Evolutionary conservation across 495 filamentous ascomycete species (phyloP).

Genomic region (Daldinia childiae): DNA sequence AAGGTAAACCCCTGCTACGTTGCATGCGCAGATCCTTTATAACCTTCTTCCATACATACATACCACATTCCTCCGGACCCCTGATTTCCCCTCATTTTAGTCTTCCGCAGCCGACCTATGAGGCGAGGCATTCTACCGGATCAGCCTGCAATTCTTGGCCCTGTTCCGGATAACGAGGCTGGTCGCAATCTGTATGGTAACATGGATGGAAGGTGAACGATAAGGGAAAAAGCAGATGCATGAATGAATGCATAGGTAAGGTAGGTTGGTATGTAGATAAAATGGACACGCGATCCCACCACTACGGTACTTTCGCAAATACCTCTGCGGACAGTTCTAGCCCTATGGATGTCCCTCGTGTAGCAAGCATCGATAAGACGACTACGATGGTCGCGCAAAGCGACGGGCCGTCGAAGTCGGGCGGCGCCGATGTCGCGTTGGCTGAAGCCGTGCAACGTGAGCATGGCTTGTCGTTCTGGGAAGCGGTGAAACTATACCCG

Average conservation of each 20-base stretch:
- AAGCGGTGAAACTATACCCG: constrained; percentile 53
- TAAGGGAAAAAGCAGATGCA: constrained; percentile 22
- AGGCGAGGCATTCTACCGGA: constrained; percentile 34
- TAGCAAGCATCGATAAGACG: constrained; percentile 19
- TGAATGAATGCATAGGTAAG: neutral
- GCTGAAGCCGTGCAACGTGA: constrained; percentile 49
- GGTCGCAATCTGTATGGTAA: constrained; percentile 25
- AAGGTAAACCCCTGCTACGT: constrained; percentile 20
- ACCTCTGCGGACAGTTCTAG: constrained; percentile 26
- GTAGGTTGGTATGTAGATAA: constrained; percentile 16
- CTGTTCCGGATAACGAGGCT: constrained; percentile 30
- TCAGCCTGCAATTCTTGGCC: constrained; percentile 33
- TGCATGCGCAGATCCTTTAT: constrained; percentile 8
- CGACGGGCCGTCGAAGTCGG: constrained; percentile 34
- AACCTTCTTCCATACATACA: neutral
- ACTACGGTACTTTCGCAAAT: constrained; percentile 37
- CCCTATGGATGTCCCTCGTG: constrained; percentile 28
- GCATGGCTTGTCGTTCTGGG: constrained; percentile 46
- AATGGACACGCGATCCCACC: constrained; percentile 41
- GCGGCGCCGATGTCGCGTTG: constrained; percentile 36
- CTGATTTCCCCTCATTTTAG: constrained; percentile 34
- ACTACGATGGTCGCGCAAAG: constrained; percentile 25
- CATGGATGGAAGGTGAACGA: constrained; percentile 17
- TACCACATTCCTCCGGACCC: constrained; percentile 15
- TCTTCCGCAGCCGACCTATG: constrained; percentile 27